Conservation (phyloP, 1,284 basidiomycete species). For the Termitomyces sp. region DNA sequence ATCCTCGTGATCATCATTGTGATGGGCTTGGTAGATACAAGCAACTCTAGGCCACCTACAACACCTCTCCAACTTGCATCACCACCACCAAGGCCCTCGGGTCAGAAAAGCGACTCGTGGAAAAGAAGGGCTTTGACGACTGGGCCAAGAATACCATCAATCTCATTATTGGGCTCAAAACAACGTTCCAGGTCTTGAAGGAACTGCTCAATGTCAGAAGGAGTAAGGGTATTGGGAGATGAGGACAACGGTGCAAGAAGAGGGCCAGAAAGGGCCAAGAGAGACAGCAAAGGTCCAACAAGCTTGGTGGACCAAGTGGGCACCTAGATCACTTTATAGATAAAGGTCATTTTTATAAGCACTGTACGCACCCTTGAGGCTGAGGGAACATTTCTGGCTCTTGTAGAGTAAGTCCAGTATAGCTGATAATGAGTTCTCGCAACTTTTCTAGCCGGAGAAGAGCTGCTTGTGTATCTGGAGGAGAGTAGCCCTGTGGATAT, state of each 20-base stretch:
- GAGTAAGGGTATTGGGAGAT: conserved; percentile 35
- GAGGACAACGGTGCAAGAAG: conserved; percentile 46
- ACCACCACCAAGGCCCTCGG: conserved; percentile 63
- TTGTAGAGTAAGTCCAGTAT: conserved; percentile 85
- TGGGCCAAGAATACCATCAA: conserved; percentile 52
- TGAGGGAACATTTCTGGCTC: conserved; percentile 95
- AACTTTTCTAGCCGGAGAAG: conserved; percentile 64
- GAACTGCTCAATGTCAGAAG: conserved; percentile 65
- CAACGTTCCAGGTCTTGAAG: conserved; percentile 66
- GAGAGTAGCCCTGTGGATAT: conserved; percentile 51
- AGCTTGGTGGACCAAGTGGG: conserved; percentile 73
- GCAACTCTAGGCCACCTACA: conserved; percentile 74
- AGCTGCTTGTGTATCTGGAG: conserved; percentile 60
- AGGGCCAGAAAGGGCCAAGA: conserved; percentile 59
- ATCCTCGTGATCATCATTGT: conserved; percentile 75
- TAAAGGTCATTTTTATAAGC: background rate
- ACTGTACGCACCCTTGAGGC: conserved; percentile 58
- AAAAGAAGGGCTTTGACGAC: conserved; percentile 57
- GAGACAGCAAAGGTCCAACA: conserved; percentile 67
- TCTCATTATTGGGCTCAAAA: conserved; percentile 60
- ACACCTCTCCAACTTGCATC: conserved; percentile 85
- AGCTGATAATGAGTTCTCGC: conserved; percentile 81
- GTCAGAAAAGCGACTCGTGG: conserved; percentile 56
- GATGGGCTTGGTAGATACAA: conserved; percentile 80
- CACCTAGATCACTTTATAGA: conserved; percentile 40